phyloP scores from a whole-genome alignment of 2,329 filamentous ascomycete genomes.

The Xylaria sp. region DNA sequence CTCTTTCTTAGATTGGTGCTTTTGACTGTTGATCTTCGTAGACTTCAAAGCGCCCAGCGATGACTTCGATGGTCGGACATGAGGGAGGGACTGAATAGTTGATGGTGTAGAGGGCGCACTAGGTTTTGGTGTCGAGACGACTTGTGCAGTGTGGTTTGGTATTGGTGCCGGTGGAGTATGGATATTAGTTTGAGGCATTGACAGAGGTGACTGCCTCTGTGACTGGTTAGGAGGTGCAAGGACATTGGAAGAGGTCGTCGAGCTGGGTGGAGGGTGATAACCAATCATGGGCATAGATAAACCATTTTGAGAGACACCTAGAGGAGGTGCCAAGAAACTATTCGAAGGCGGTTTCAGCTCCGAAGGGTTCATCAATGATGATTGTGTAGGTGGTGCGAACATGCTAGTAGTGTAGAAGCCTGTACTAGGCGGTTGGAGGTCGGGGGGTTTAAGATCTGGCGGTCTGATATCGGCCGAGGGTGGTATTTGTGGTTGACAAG shows the following conservation, averaged over 20 bases:
- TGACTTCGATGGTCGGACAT: slow-evolving; percentile 38
- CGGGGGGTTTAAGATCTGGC: slow-evolving; percentile 46
- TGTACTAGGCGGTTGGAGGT: slow-evolving; percentile 41
- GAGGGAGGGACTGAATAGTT: slow-evolving; percentile 11
- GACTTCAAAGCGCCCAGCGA: slow-evolving; percentile 40
- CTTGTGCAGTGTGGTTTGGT: slow-evolving; percentile 27
- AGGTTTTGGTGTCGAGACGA: slow-evolving; percentile 35
- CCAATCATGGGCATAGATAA: slow-evolving; percentile 52
- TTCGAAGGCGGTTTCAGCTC: slow-evolving; percentile 47
- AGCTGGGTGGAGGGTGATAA: slow-evolving; percentile 47
- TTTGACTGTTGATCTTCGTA: slow-evolving; percentile 42
- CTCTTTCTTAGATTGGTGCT: slow-evolving; percentile 45
- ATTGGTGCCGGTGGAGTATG: slow-evolving; percentile 37
- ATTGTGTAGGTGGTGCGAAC: slow-evolving; percentile 48
- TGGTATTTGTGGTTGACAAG: slow-evolving; percentile 32
- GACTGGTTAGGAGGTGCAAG: slow-evolving; percentile 59
- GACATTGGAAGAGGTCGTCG: slow-evolving; percentile 51
- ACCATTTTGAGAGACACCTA: slow-evolving; percentile 46
- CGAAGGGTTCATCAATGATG: slow-evolving; percentile 47
- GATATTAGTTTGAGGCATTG: slow-evolving; percentile 49
- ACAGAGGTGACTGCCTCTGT: slow-evolving; percentile 53
- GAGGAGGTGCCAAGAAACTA: slow-evolving; percentile 50
- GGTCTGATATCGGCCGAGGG: slow-evolving; percentile 41
- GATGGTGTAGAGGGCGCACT: slow-evolving; percentile 31
- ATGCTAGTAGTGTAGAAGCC: slow-evolving; percentile 49